Evolutionary conservation across 106 monocot species (phyloP).

Genomic region (Chionographis japonica): DNA sequence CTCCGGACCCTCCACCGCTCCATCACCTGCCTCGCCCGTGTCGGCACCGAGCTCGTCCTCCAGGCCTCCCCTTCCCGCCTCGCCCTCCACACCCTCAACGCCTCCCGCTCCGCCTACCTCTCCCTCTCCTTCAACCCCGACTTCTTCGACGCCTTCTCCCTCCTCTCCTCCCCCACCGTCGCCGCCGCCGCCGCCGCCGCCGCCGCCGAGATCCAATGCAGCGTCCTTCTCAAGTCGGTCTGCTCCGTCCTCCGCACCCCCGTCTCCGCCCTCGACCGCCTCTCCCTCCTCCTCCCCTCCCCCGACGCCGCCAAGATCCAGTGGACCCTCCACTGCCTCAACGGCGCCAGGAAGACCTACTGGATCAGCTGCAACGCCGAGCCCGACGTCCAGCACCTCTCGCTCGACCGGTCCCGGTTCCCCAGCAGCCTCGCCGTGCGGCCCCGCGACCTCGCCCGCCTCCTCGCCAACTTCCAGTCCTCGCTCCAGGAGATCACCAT

Average conservation of each 20-base stretch:
- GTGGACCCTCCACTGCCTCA: conserved; percentile 67
- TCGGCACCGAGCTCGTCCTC: conserved; percentile 86
- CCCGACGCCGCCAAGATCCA: conserved; percentile 72
- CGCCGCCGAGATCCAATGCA: conserved; percentile 47
- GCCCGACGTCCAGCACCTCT: conserved; percentile 73
- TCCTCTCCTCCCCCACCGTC: conserved; percentile 27
- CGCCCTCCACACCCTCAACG: conserved; percentile 77
- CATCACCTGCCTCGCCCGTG: conserved; percentile 79
- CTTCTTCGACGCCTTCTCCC: conserved; percentile 65
- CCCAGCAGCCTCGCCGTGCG: conserved; percentile 72
- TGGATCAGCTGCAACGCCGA: conserved; percentile 87
- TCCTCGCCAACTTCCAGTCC: conserved; percentile 88
- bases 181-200: background rate
- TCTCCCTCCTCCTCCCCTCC: conserved; percentile 43
- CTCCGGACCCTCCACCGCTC: conserved; percentile 74
- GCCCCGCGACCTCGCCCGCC: conserved; percentile 66
- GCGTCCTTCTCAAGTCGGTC: conserved; percentile 81
- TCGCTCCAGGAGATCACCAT: conserved; percentile 89
- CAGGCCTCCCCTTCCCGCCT: conserved; percentile 65
- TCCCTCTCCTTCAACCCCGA: conserved; percentile 53
- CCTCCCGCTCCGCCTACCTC: conserved; percentile 89
- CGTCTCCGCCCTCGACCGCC: conserved; percentile 38
- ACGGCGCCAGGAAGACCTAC: conserved; percentile 85
- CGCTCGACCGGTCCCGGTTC: conserved; percentile 59
- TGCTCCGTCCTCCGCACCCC: conserved; percentile 75